phyloP scores from a whole-genome alignment of 2,329 filamentous ascomycete species.

The Knufia petricola region DNA sequence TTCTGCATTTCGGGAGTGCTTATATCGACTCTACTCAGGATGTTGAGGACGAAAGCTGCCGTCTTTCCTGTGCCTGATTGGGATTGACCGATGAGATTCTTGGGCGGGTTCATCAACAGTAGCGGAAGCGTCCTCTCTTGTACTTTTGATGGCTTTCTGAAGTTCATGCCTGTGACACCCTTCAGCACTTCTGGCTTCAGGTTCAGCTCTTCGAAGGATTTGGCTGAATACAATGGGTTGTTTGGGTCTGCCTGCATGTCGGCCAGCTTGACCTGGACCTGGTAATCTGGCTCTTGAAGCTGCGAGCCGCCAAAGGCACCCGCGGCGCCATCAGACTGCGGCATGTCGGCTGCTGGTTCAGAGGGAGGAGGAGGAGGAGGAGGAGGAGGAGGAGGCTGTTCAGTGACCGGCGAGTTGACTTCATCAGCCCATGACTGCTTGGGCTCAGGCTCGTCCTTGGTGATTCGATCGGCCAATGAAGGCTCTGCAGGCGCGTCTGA shows the following conservation, averaged over 20 bases:
- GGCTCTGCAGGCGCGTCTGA: constrained; percentile 29
- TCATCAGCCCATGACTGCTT: constrained; percentile 35
- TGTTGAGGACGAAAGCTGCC: constrained; percentile 87
- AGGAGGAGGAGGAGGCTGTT: constrained; percentile 18
- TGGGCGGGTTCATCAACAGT: constrained; percentile 74
- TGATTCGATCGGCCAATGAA: constrained; percentile 41
- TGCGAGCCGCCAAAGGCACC: constrained; percentile 37
- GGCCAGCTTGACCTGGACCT: constrained; percentile 86
- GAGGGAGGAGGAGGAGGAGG: constrained; percentile 14
- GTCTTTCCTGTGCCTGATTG: constrained; percentile 98
- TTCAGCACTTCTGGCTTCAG: constrained; percentile 63
- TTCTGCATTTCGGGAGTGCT: constrained; percentile 45
- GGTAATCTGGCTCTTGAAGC: constrained; percentile 64
- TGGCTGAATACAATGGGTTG: constrained; percentile 77
- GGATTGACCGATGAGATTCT: constrained; percentile 96
- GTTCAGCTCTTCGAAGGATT: constrained; percentile 73
- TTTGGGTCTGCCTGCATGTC: constrained; percentile 79
- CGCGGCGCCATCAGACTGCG: constrained; percentile 35
- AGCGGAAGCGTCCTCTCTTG: constrained; percentile 90
- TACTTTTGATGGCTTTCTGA: constrained; percentile 93
- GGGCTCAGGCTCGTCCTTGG: constrained; percentile 26
- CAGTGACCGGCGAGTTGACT: constrained; percentile 24
- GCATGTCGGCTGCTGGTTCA: neutral
- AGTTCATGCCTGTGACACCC: constrained; percentile 71
- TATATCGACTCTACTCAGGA: constrained; percentile 77